Evolutionary conservation across 805 yeast species (phyloP), one percentile per base, ranked within the genome.

Genomic region (Barnettozyma botsteinii): DNA sequence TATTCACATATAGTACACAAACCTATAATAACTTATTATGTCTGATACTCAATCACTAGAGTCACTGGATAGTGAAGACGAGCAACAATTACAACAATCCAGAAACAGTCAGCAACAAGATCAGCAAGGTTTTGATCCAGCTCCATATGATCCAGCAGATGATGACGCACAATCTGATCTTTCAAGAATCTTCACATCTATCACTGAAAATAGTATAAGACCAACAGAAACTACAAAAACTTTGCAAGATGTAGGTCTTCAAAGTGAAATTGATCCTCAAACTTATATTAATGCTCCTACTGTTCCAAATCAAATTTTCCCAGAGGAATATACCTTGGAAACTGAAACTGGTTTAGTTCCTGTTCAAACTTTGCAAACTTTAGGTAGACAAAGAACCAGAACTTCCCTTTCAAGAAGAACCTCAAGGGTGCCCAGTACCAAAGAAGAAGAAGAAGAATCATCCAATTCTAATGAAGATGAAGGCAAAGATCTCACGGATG

Each of bases 241-340:
- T 2, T 62, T 86, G 36, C 73, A 70, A 39, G 79, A 76, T 12
- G 64, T 70, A 59, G 93, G 93, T 42, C 52, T 84, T 13, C 66
- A 75, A 6, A 60, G 71, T n/a, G 67, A 64, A 4, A 66, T 75
- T 1, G 23, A 35, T 13, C 79, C 85, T 5, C 55, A 65, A 21
- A 72, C 77, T 0, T 85, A 77, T 48, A 62, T 79, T 29, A 72
- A 73, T 48, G 72, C 77, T 33, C 83, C 85, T 52, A 65, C 51
- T 51, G 66, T 35, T 28, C 69, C 74, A 19, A 72, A 69, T 44
- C 72, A 73, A 13, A 81, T 87, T 26, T 88, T 88, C 70, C 96
- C 96, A 8, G 96, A 88, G 67, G 96, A 88, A 59, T 88, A 85
- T 59, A 83, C 88, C 7, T 49, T 88, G 60, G 96, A 88, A 66